Conservation (phyloP, 192 early-diverging fungal species). For the Rhizophagus sp. region DNA sequence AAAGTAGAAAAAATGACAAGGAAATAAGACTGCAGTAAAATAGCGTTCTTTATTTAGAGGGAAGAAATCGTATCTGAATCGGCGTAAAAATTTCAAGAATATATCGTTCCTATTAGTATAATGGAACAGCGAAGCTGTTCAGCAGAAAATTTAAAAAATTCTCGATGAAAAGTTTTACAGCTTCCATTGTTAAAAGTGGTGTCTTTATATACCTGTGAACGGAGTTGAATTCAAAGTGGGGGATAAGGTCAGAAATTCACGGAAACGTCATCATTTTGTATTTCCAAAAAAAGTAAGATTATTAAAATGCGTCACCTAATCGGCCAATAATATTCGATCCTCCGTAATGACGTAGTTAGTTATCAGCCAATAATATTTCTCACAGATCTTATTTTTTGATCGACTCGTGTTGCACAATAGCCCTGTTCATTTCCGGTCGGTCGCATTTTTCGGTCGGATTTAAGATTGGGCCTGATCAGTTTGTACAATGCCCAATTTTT, state of each 20-base stretch:
- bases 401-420: too few relatives aligned
- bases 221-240: neutral
- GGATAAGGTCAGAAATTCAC: conserved; percentile 9
- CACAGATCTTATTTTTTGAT: too few relatives aligned
- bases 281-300: neutral
- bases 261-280: neutral
- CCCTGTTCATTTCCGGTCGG: too few relatives aligned
- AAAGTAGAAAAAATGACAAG: neutral
- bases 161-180: neutral
- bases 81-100: neutral
- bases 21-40: neutral
- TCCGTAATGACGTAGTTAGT: too few relatives aligned
- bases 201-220: neutral
- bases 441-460: too few relatives aligned
- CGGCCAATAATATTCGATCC: neutral
- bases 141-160: neutral
- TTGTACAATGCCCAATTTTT: too few relatives aligned
- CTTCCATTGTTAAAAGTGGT: neutral
- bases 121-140: neutral
- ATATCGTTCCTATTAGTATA: neutral
- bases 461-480: too few relatives aligned
- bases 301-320: neutral
- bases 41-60: neutral
- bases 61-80: neutral
- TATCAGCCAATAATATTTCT: too few relatives aligned